phyloP scores from a whole-genome alignment of 768 basidiomycete species.

The Russula sp. region DNA sequence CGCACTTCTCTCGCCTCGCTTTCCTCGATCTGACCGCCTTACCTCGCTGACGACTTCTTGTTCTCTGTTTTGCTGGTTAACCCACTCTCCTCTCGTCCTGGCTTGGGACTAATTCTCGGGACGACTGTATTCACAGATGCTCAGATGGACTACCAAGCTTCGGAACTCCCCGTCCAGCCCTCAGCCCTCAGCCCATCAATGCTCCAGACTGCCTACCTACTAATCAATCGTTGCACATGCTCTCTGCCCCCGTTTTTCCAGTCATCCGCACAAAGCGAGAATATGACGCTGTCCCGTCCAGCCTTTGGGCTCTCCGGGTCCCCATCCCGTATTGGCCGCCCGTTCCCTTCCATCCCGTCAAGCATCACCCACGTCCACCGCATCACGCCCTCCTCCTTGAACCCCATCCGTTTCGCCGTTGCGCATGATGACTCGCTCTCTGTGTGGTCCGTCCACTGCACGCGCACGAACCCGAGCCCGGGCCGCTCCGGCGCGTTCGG shows the following conservation, averaged over 20 bases:
- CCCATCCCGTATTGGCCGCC: conserved; percentile 20
- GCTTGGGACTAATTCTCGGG: no score
- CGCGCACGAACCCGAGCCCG: conserved; percentile 38
- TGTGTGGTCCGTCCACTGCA: conserved; percentile 36
- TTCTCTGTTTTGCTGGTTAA: no score
- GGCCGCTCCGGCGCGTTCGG: conserved; percentile 13
- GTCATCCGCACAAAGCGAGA: conserved; percentile 53
- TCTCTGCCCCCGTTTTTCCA: conserved; percentile 43
- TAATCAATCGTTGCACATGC: conserved; percentile 30
- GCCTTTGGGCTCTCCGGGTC: conserved; percentile 26
- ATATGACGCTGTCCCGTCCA: conserved; percentile 43
- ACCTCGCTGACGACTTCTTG: no score
- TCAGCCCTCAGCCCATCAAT: no score
- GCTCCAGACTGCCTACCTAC: no score
- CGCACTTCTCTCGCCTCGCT: no score
- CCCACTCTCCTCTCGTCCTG: no score
- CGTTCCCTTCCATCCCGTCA: conserved; percentile 5
- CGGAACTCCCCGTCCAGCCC: no score
- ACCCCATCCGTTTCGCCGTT: conserved; percentile 40
- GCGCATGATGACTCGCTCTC: conserved; percentile 33
- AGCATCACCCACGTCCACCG: conserved; percentile 35
- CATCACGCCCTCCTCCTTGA: conserved; percentile 36
- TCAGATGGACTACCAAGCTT: no score
- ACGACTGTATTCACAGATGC: no score
- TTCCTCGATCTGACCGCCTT: no score